Evolutionary conservation across 768 basidiomycete genomes (phyloP).

Genomic region (Psilocybe subaeruginosa): DNA sequence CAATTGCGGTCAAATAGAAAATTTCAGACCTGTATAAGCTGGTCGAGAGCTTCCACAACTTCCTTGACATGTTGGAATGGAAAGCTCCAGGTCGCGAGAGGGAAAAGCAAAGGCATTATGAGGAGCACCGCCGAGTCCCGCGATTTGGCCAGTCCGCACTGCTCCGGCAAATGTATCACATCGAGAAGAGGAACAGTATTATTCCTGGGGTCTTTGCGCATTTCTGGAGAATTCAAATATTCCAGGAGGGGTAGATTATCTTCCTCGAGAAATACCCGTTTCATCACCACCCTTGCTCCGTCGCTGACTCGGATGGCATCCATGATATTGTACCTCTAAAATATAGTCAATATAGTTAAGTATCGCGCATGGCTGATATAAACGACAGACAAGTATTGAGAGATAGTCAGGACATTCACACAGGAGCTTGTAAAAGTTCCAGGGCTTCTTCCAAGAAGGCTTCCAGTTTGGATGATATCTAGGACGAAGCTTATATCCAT

Average conservation of each 20-base stretch:
- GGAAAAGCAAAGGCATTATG: slow-evolving; percentile 24
- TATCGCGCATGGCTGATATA: too few relatives aligned
- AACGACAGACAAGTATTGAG: not conserved
- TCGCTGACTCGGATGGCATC: slow-evolving; percentile 8
- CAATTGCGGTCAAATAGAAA: not conserved
- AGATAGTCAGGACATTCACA: not conserved
- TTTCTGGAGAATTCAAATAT: slow-evolving; percentile 15
- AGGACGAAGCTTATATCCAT: slow-evolving; percentile 9
- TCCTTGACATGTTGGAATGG: slow-evolving; percentile 26
- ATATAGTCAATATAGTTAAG: not conserved
- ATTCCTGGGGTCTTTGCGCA: slow-evolving; percentile 22
- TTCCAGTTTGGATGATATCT: slow-evolving; percentile 13
- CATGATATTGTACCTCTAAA: not conserved
- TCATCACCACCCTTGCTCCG: slow-evolving; percentile 1
- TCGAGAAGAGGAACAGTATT: slow-evolving; percentile 26
- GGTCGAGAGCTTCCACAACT: slow-evolving; percentile 21
- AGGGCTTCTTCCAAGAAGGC: slow-evolving; percentile 6
- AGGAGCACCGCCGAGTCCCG: slow-evolving; percentile 7
- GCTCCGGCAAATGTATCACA: slow-evolving; percentile 19
- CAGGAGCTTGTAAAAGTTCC: not conserved
- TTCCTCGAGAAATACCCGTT: not conserved
- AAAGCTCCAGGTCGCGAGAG: slow-evolving; percentile 11
- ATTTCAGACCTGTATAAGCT: slow-evolving; percentile 2
- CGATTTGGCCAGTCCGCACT: not conserved
- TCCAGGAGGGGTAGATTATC: slow-evolving; percentile 6